Evolutionary conservation across 1,284 basidiomycete genomes (phyloP).

Genomic region (Apiotrichum akiyoshidainum): DNA sequence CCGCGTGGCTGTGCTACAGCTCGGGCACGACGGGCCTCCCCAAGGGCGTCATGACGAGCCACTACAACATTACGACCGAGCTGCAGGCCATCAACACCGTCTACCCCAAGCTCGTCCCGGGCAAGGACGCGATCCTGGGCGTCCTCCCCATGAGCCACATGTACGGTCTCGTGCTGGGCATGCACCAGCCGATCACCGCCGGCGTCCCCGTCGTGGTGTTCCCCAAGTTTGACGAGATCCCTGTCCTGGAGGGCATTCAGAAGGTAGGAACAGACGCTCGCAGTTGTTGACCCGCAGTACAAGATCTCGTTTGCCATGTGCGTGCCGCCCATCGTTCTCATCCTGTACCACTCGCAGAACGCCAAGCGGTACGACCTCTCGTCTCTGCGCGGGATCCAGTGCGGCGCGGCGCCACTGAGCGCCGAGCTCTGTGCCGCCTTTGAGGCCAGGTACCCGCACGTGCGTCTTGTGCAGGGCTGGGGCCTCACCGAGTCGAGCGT

Average conservation of each 20-base stretch:
- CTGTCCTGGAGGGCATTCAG: slow-evolving; percentile 67
- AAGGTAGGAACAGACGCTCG: no score
- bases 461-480: slow-evolving; percentile 44
- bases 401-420: slow-evolving; percentile 79
- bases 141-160: slow-evolving; percentile 21
- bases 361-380: slow-evolving; percentile 67
- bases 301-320: slow-evolving; percentile 62
- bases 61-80: slow-evolving; percentile 59
- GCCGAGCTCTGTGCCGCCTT: slow-evolving; percentile 34
- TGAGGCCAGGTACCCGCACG: slow-evolving; percentile 22
- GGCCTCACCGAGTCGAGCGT: slow-evolving; percentile 53
- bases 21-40: slow-evolving; percentile 58
- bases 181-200: slow-evolving; percentile 61
- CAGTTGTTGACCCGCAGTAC: slow-evolving; percentile 57
- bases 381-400: slow-evolving; percentile 61
- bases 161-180: slow-evolving; percentile 39
- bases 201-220: slow-evolving; percentile 66
- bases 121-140: slow-evolving; percentile 12
- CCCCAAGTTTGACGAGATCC: slow-evolving; percentile 58
- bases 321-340: slow-evolving; percentile 79
- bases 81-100: slow-evolving; percentile 5
- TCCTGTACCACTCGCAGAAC: slow-evolving; percentile 53
- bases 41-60: slow-evolving; percentile 57
- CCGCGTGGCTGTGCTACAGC: slow-evolving; percentile 58
- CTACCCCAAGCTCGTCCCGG: neutral